These are phyloP conservation scores for Aspergillus fumigatiaffinis DNA, from an alignment of 2,329 filamentous ascomycete species.

Conservation along the genomic window DNA sequence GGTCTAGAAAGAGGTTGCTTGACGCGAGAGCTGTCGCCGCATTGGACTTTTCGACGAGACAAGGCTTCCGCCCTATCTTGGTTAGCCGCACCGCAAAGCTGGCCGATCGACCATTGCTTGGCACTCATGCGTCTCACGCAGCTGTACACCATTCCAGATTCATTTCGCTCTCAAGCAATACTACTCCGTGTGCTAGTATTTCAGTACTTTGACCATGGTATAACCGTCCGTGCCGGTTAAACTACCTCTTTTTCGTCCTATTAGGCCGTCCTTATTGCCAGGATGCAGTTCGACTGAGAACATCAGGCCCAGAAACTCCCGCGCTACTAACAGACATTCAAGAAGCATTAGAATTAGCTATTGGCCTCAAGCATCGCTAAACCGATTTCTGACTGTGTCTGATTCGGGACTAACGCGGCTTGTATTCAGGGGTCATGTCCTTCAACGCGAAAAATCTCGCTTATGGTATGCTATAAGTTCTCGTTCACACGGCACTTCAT, in stretches of 20 bases:
- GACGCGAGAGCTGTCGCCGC: conserved; percentile 32
- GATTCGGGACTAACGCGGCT: conserved; percentile 4
- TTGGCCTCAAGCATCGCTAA: background rate
- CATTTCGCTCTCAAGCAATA: background rate
- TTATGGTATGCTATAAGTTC: conserved; percentile 32
- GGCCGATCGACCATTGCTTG: conserved; percentile 19
- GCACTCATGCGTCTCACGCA: background rate
- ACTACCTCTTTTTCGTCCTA: background rate
- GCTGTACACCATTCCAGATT: background rate
- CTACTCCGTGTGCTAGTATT: background rate
- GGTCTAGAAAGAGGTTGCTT: conserved; percentile 20
- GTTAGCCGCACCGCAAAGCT: conserved; percentile 26
- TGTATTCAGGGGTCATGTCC: conserved; percentile 26
- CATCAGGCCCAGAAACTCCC: background rate
- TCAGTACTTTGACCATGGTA: background rate
- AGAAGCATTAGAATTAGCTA: background rate
- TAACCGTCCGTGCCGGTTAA: background rate
- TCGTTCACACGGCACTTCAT: conserved; percentile 5
- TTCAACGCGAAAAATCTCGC: conserved; percentile 43
- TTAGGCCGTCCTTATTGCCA: background rate
- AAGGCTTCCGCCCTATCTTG: conserved; percentile 21
- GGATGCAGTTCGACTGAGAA: background rate
- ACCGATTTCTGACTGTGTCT: background rate
- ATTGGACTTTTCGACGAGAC: conserved; percentile 33
- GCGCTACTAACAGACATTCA: background rate